phyloP scores from a whole-genome alignment of 164 flowering plant species.

The Vitis riparia region DNA sequence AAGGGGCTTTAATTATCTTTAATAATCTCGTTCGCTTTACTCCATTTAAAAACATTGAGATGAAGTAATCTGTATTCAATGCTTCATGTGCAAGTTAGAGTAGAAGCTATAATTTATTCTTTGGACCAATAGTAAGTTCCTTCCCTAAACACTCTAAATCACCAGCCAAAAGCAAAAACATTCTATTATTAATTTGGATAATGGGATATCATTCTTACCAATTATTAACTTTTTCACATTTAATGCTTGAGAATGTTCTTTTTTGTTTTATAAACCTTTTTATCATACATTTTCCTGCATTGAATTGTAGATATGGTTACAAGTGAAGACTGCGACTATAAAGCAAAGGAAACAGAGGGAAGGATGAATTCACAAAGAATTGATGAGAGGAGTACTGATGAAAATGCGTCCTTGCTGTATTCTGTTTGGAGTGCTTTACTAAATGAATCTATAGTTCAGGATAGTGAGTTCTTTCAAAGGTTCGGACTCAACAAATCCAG shows the following conservation, averaged over 20 bases:
- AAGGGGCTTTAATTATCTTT: not conserved
- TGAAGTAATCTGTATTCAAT: no score
- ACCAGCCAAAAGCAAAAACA: no score
- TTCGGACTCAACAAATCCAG: conserved; percentile 26
- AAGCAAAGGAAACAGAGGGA: conserved; percentile 21
- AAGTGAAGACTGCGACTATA: conserved; percentile 18
- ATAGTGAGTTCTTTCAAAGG: conserved; percentile 16
- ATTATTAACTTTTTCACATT: not conserved
- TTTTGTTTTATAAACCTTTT: not conserved
- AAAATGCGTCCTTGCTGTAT: conserved; percentile 44
- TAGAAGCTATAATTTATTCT: no score
- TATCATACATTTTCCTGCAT: not conserved
- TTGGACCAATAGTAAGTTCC: no score
- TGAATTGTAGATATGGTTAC: conserved; percentile 32
- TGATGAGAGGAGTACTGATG: conserved; percentile 27
- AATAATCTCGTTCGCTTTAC: not conserved
- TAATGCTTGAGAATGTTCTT: not conserved
- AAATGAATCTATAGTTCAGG: conserved; percentile 26
- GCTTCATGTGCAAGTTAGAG: no score
- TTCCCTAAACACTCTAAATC: no score
- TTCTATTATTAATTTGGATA: no score
- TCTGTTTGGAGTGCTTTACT: conserved; percentile 66
- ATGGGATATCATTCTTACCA: no score
- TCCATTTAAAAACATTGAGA: no score
- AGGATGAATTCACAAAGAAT: conserved; percentile 13